Evolutionary conservation across 306 rosid species (phyloP), one percentile per base, ranked within the genome.

Genomic region (Malus orientalis): DNA sequence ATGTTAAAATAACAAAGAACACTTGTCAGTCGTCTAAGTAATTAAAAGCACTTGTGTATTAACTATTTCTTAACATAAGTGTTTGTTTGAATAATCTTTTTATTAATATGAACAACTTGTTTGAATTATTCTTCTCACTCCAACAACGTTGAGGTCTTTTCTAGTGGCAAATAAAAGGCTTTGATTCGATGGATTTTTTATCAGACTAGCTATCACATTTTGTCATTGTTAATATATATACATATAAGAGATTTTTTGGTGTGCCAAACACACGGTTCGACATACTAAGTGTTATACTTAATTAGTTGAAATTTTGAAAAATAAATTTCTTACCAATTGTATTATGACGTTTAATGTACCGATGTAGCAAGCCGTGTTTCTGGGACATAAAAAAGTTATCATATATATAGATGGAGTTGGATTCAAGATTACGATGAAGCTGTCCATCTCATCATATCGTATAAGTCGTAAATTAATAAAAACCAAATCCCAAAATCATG

Each of bases 111-210:
- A 70, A 71, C 20, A 70, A 62, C 6, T 40, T 29, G 76, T 75
- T 89, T 89, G 89, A 83, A 84, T 78, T 78, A 74, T 82, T 81
- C 85, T 78, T 78, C 23, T 22, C n/a, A 71, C 71, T 73, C 57
- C 14, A 74, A 62, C 63, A 70, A 65, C 49, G 69, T 18, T 38
- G 69, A 67, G 70, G 78, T 78, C 81, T 70, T 83, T 61, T 47
- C n/a, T 30, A 23, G 78, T 47, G 78, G 64, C 63, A 30, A 53
- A 78, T 62, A 73, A 57, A 77, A 38, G 36, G 65, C 69, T 67
- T 75, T 67, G 29, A 76, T 79, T 80, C 73, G 76, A 51, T 66
- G 45, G 69, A 58, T 70, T 75, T 79, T 78, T 70, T 36, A 57
- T 76, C 42, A 74, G 69, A 58, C 64, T 75, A 73, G 76, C 72